Evolutionary conservation across 345 rosid species (phyloP), one percentile per base, ranked within the genome.

Genomic region (Carallia brachiata): DNA sequence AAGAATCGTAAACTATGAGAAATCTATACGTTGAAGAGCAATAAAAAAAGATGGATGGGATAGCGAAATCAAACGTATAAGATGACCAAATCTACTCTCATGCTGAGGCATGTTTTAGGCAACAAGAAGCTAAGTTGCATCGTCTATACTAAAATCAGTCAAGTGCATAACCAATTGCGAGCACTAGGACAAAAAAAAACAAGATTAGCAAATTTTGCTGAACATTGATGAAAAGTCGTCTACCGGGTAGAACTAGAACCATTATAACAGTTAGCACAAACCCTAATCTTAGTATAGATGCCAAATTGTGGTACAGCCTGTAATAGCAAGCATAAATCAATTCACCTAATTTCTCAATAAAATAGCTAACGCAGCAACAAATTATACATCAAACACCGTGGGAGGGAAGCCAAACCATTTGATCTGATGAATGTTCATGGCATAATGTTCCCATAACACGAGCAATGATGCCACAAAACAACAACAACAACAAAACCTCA

Each of bases 361-460:
- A 36, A 39, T 27, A 44, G 23, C 12, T 28, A 39, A 9, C 2
- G 53, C 17, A 61, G 47, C 2, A 60, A 13, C 15, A 15, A 15
- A 37, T 7, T 19, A 16, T 8, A 5, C 4, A 50, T 9, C n/a
- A 48, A 31, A 6, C 9, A 65, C 15, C 34, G 0, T 31, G 13
- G 36, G 15, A 37, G 12, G 68, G 74, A 65, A 23, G 27, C 32
- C 40, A 55, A 52, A 90, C 96, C 96, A 86, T 85, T 74, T 90
- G 91, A 76, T 77, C 70, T 30, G 96, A 82, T 2, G 96, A 90
- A 77, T 90, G 96, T 57, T 90, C 96, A 9, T 78, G 75, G 80
- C 96, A 88, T 60, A 90, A 73, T 7, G 91, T 86, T 79, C 50
- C 96, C 91, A 68, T 93, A 90, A 73, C 91, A 72, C 61, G 93